Evolutionary conservation across 2,329 filamentous ascomycete species (phyloP).

Genomic region (Colletotrichum cereale): DNA sequence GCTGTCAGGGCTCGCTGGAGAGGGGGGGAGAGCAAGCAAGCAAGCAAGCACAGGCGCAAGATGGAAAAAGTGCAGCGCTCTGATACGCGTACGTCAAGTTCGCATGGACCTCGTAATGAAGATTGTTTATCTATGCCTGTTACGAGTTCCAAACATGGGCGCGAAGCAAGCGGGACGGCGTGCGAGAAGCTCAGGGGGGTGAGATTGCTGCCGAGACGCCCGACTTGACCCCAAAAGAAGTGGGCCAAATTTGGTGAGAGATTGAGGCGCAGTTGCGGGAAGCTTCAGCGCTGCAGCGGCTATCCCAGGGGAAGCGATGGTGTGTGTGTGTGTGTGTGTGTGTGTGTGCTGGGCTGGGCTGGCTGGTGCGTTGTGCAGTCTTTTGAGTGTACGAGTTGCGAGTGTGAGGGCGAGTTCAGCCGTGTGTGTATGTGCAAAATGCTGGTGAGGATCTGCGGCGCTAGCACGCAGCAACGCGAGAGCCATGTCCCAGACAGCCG

Average conservation of each 20-base stretch:
- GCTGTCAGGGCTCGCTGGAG: slow-evolving; percentile 9
- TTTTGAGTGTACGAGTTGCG: not conserved
- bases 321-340: too few relatives aligned
- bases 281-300: slow-evolving; percentile 34
- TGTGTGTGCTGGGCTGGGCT: too few relatives aligned
- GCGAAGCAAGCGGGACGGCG: slow-evolving; percentile 3
- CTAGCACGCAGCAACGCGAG: slow-evolving; percentile 3
- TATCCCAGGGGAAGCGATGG: slow-evolving; percentile 12
- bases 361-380: not conserved
- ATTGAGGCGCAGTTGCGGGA: slow-evolving; percentile 37
- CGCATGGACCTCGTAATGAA: slow-evolving; percentile 33
- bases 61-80: slow-evolving; percentile 4
- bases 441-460: slow-evolving; percentile 13
- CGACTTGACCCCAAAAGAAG: slow-evolving; percentile 26
- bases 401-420: not conserved
- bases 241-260: slow-evolving; percentile 13
- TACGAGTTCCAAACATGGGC: slow-evolving; percentile 22
- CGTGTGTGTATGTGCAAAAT: not conserved
- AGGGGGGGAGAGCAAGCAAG: not conserved
- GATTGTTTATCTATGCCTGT: slow-evolving; percentile 32
- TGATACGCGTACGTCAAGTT: slow-evolving; percentile 25
- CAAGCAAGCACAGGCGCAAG: not conserved
- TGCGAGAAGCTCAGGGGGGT: slow-evolving; percentile 7
- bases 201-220: slow-evolving; percentile 18
- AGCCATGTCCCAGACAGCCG: slow-evolving; percentile 15